Conservation (phyloP, 73 alveolate genomes). For the Paramecium sonneborni region DNA sequence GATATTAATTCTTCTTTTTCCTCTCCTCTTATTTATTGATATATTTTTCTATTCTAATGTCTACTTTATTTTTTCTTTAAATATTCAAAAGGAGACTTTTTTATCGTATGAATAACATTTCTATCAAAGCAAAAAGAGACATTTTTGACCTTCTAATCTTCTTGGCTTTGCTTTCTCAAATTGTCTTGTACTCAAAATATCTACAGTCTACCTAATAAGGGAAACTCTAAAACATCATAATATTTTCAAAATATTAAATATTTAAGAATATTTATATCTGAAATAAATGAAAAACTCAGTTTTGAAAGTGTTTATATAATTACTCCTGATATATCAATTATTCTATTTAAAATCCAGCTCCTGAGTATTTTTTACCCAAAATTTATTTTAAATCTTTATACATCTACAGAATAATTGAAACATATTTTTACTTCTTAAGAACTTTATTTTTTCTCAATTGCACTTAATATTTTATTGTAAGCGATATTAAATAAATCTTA, state of each 20-base stretch:
- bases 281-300: constrained; percentile 10
- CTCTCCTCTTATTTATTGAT: neutral
- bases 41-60: neutral
- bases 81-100: neutral
- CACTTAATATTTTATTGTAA: neutral
- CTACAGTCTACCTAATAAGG: neutral
- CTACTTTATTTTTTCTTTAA: neutral
- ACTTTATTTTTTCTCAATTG: neutral
- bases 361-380: neutral
- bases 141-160: neutral
- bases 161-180: neutral
- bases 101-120: neutral
- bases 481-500: neutral
- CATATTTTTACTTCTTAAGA: neutral
- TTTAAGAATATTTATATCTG: neutral
- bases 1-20: neutral
- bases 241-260: neutral
- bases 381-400: neutral
- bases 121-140: neutral
- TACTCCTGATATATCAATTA: constrained; percentile 17
- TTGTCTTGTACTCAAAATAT: neutral
- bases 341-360: constrained; percentile 34
- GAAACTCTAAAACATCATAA: neutral
- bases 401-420: neutral
- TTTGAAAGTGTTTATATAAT: constrained; percentile 9